Percentiles rank a stretch among this genome's conserved stretches.
phyloP scores from a whole-genome alignment of 2,329 filamentous ascomycete species.

The Colletotrichum paranaense region DNA sequence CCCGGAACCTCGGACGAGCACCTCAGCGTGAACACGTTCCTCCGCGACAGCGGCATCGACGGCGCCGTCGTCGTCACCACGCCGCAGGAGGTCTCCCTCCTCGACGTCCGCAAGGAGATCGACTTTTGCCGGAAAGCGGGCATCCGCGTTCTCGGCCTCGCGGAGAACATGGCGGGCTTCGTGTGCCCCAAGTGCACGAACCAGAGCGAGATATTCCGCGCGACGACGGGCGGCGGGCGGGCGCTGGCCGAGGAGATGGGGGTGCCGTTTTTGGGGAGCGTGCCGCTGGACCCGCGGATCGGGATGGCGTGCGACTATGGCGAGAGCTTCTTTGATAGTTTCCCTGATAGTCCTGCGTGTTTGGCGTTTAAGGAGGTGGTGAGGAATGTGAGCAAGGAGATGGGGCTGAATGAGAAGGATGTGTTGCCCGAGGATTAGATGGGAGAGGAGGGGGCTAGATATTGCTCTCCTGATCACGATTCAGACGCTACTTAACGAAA shows the following conservation, averaged over 20 bases:
- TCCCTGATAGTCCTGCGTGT: constrained; percentile 92
- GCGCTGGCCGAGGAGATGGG: constrained; percentile 86
- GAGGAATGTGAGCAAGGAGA: constrained; percentile 72
- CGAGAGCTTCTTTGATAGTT: constrained; percentile 96
- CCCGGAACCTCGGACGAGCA: constrained; percentile 97
- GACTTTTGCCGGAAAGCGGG: constrained; percentile 97
- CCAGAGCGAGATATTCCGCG: constrained; percentile 85
- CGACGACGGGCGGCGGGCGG: constrained; percentile 88
- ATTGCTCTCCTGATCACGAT: not conserved
- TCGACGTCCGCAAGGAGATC: constrained; percentile 97
- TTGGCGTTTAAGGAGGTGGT: constrained; percentile 85
- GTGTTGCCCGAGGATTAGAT: constrained; percentile 56
- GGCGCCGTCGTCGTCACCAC: constrained; percentile 95
- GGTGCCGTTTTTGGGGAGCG: constrained; percentile 88
- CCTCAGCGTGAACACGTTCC: constrained; percentile 89
- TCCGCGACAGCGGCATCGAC: constrained; percentile 92
- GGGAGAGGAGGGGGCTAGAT: not conserved
- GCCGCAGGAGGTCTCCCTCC: constrained; percentile 90
- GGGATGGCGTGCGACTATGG: constrained; percentile 97
- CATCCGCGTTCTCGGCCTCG: constrained; percentile 87
- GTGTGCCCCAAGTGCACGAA: constrained; percentile 93
- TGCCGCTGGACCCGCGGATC: constrained; percentile 92
- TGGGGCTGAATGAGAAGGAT: constrained; percentile 70
- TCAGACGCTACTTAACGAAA: not conserved
- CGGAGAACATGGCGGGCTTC: constrained; percentile 98